Evolutionary conservation across 192 early-diverging fungal species (phyloP).

Genomic region (Mortierella antarctica): DNA sequence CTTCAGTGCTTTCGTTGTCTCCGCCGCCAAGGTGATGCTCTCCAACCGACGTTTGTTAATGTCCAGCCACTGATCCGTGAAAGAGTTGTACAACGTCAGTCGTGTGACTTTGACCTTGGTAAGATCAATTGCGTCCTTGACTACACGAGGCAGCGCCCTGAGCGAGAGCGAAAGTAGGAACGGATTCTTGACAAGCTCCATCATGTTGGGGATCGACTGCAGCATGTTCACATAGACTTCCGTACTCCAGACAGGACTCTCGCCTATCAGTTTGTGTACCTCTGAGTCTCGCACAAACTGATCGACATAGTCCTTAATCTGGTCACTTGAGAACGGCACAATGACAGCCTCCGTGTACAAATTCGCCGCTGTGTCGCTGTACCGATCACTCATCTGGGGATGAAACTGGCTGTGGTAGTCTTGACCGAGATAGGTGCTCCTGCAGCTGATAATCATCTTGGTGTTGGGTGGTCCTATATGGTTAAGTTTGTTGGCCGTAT

Average conservation of each 20-base stretch:
- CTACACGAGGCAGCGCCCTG: background rate
- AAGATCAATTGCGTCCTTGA: constrained; percentile 3
- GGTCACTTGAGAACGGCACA: background rate
- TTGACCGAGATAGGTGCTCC: background rate
- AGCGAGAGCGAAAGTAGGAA: constrained; percentile 3
- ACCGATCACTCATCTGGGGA: background rate
- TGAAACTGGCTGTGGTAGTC: background rate
- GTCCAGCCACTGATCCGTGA: background rate
- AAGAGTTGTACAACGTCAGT: background rate
- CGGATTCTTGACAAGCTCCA: constrained; percentile 9
- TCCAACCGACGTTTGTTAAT: background rate
- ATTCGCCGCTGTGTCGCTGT: background rate
- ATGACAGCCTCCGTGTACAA: background rate
- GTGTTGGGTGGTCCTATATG: too few species aligned
- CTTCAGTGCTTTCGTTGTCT: background rate
- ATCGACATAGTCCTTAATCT: constrained; percentile 3
- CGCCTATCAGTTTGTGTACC: background rate
- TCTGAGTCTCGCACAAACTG: background rate
- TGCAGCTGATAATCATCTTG: constrained; percentile 17
- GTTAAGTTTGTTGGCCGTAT: background rate
- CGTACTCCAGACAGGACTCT: background rate
- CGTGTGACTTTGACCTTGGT: background rate
- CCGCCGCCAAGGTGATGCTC: background rate
- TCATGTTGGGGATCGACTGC: background rate
- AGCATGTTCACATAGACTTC: background rate